Conservation (phyloP, 2,329 filamentous ascomycete species). For the Fusarium pseudoanthophilum region DNA sequence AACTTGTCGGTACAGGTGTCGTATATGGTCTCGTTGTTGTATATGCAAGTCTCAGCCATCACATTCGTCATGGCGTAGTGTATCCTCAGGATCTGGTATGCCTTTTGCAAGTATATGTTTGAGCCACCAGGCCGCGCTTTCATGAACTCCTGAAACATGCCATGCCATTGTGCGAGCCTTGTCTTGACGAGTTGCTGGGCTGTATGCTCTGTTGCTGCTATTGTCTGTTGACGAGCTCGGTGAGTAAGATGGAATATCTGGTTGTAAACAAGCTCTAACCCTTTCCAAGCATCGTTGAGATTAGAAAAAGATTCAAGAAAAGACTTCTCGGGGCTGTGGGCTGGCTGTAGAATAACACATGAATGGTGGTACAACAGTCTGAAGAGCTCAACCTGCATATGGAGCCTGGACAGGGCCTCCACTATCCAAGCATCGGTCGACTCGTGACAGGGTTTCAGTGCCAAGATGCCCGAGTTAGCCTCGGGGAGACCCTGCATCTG, state of each 20-base stretch:
- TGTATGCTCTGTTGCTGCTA: not conserved
- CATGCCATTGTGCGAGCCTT: slow-evolving; percentile 36
- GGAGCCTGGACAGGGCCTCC: slow-evolving; percentile 52
- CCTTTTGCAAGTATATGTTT: slow-evolving; percentile 36
- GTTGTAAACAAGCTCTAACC: slow-evolving; percentile 34
- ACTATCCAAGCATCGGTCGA: slow-evolving; percentile 56
- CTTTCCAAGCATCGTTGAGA: slow-evolving; percentile 37
- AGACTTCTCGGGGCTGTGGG: not conserved
- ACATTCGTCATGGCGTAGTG: slow-evolving; percentile 58
- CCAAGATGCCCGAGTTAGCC: slow-evolving; percentile 41
- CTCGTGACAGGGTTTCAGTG: slow-evolving; percentile 30
- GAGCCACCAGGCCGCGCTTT: slow-evolving; percentile 13
- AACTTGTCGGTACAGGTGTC: slow-evolving; percentile 51
- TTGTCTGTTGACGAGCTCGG: slow-evolving; percentile 12
- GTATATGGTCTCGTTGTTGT: slow-evolving; percentile 50
- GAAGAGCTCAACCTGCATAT: slow-evolving; percentile 45
- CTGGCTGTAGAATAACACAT: slow-evolving; percentile 18
- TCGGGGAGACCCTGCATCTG: slow-evolving; percentile 51
- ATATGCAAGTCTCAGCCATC: slow-evolving; percentile 52
- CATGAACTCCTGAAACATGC: slow-evolving; percentile 42
- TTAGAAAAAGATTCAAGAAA: slow-evolving; percentile 6
- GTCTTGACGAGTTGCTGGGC: slow-evolving; percentile 27
- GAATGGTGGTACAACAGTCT: slow-evolving; percentile 30
- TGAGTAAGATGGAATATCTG: slow-evolving; percentile 36
- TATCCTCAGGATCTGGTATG: slow-evolving; percentile 46